Conservation (phyloP, 176 grass and related monocot species). For the barley (Hordeum vulgare) region MorexV3_pseudomolecules_assembly NC_058521.1:51811540-51812039, state of each 20-base stretch:
- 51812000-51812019: not conserved
- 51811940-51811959: not conserved
- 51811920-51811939: not conserved
- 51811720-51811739: not conserved
- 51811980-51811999: not conserved
- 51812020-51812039: not conserved
- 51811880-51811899: not conserved
- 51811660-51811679: no score
- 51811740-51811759: no score
- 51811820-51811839: no score
- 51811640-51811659: no score
- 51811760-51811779: not conserved
- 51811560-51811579: no score
- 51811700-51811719: not conserved
- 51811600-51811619: no score
- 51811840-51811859: not conserved
- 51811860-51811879: not conserved
- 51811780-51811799: no score
- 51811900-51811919: not conserved
- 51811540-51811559: no score
- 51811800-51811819: no score
- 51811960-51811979: not conserved
- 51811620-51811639: no score
- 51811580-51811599: no score
- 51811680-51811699: no score